Base-by-base conservation (phyloP, 2,329 filamentous ascomycete genomes). In the Pyricularia grisea region DNA sequence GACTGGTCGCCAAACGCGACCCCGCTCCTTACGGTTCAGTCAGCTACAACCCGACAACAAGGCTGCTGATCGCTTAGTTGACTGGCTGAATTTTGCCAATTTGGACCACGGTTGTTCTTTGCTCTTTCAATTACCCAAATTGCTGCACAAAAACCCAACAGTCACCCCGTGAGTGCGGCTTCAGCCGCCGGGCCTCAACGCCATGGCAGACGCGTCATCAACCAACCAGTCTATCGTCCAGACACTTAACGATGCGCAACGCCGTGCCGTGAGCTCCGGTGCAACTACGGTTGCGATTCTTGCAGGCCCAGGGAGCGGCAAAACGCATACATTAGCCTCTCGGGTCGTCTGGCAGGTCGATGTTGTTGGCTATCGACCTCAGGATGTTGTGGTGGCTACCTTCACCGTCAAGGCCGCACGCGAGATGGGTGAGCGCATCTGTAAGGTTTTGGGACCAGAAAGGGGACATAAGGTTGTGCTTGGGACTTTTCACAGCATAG, bases 371-470 rank as follows among this genome's bases (percentile, higher is more conserved):
- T 87, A 92, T 73, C 86, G 88, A 69, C 94, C 94, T 75, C 88
- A 91, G 81, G 93, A 97, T 80, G 89, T 98, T 74, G 89, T 99
- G 70, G 94, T 97, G 70, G 95, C 94, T 71, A 98, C 94, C 0
- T 99, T 99, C 76, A 99, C 95, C 1, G 93, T 97, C 77, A 98
- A 98, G 78, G 94, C 95, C 0, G 92, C 94, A 23, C 87, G 83
- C 23, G 94, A 98, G 81, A 99, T 99, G 94, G 93, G 93, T 75
- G 89, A 93, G 75, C 88, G 94, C 9, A 92, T 98, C 69, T 88
- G 89, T 0, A 90, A 86, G 70, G 85, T 92, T n/a, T 84, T 98
- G n/a, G 93, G 93, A 1, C 86, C 90, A 70, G 89, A 89, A 6
- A 81, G 89, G 20, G 92, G 93, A 76, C 89, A 86, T 68, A 91